Percentiles rank a stretch among this genome's conserved stretches.
Evolutionary conservation across 2,329 filamentous ascomycete species (phyloP).

Genomic region (Pseudogymnoascus sp.): DNA sequence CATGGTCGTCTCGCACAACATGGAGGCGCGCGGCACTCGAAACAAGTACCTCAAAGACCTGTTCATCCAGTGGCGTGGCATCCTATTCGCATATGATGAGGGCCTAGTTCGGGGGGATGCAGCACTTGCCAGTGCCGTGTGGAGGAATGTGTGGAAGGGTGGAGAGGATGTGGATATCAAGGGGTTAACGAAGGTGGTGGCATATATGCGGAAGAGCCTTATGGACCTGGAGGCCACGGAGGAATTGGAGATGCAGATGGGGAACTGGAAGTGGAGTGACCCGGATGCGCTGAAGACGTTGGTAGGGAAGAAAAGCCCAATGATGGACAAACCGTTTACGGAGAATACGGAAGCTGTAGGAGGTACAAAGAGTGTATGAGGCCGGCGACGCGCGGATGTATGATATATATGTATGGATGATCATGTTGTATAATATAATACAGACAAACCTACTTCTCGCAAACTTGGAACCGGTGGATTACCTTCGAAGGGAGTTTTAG

Average conservation of each 20-base stretch:
- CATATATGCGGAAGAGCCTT: conserved; percentile 54
- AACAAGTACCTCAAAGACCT: conserved; percentile 75
- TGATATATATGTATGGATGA: conserved; percentile 7
- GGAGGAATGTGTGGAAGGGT: conserved; percentile 88
- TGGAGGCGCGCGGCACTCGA: conserved; percentile 50
- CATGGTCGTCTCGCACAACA: conserved; percentile 74
- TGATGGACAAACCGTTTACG: conserved; percentile 31
- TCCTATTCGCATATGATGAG: conserved; percentile 78
- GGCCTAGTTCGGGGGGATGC: conserved; percentile 70
- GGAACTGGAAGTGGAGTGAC: conserved; percentile 43
- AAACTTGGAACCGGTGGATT: not conserved
- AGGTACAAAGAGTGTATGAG: not conserved
- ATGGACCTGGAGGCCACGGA: conserved; percentile 43
- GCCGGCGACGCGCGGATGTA: not conserved
- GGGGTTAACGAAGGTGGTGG: conserved; percentile 53
- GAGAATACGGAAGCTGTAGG: conserved; percentile 14
- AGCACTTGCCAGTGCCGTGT: conserved; percentile 72
- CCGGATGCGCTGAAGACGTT: conserved; percentile 33
- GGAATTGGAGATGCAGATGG: conserved; percentile 44
- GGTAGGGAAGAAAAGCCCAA: conserved; percentile 32
- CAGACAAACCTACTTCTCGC: not conserved
- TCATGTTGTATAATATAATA: conserved; percentile 9
- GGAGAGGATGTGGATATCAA: conserved; percentile 53
- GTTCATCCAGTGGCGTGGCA: conserved; percentile 85
- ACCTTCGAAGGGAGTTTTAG: not conserved